These are phyloP conservation scores for Xerophyta viscosa DNA, from an alignment of 106 monocot genomes.

Conservation along the genomic window DNA sequence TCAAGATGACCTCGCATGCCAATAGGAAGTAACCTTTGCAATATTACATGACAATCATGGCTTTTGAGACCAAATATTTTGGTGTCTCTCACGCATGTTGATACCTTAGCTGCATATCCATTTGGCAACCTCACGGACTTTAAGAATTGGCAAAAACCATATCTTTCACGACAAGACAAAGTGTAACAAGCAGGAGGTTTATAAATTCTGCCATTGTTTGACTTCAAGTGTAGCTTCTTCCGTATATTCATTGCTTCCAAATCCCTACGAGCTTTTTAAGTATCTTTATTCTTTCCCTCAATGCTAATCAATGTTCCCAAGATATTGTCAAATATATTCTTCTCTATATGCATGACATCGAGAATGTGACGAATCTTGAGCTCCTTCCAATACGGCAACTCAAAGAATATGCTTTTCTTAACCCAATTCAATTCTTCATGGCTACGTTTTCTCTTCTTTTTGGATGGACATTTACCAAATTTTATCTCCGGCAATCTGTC, in stretches of 20 bases:
- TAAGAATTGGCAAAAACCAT: background rate
- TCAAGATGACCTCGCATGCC: background rate
- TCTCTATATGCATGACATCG: conserved; percentile 12
- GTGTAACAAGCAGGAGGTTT: background rate
- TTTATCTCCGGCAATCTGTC: background rate
- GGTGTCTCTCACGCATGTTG: background rate
- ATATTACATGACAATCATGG: background rate
- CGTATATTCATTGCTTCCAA: background rate
- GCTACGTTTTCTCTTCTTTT: background rate
- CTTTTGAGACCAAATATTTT: background rate
- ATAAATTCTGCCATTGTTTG: background rate
- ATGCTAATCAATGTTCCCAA: conserved; percentile 4
- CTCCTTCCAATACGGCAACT: conserved; percentile 5
- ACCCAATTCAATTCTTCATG: background rate
- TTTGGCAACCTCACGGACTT: background rate
- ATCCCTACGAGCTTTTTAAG: conserved; percentile 1
- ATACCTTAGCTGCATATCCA: conserved; percentile 3
- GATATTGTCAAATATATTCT: conserved; percentile 11
- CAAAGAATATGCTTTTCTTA: conserved; percentile 15
- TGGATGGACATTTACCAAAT: background rate
- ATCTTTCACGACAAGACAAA: background rate
- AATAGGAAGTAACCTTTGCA: background rate
- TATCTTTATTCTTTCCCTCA: conserved; percentile 8
- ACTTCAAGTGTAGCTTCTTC: background rate
- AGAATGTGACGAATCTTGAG: conserved; percentile 10